Conservation (phyloP, 371 early-diverging fungal species). For the Actinomortierella ambigua region DNA sequence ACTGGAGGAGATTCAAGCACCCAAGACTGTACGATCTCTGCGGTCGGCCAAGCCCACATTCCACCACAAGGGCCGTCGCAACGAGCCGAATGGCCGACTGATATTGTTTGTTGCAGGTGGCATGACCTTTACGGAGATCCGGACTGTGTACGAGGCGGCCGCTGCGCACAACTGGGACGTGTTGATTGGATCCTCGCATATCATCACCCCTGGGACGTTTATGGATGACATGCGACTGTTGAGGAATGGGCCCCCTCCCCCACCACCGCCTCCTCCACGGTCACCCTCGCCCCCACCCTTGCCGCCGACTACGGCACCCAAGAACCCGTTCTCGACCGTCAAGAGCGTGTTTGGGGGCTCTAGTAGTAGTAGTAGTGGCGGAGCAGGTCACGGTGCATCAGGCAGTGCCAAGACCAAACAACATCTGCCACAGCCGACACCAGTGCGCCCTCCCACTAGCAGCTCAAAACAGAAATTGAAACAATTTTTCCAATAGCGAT, state of each 20-base stretch:
- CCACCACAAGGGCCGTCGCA: slow-evolving; percentile 47
- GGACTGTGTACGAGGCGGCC: slow-evolving; percentile 84
- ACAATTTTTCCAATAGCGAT: too few relatives aligned
- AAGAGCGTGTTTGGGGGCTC: slow-evolving; percentile 35
- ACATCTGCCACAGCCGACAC: too few relatives aligned
- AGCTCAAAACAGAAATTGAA: too few relatives aligned
- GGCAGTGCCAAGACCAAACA: too few relatives aligned
- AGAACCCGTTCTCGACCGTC: slow-evolving; percentile 23
- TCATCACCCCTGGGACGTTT: slow-evolving; percentile 81
- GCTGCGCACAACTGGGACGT: slow-evolving; percentile 77
- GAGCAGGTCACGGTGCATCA: too few relatives aligned
- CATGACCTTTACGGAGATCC: slow-evolving; percentile 89
- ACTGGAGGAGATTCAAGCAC: slow-evolving; percentile 41
- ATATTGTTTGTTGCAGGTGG: slow-evolving; percentile 92
- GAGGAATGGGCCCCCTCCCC: slow-evolving; percentile 37
- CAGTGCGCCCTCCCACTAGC: too few relatives aligned
- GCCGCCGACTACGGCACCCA: slow-evolving; percentile 1
- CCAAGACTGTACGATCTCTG: slow-evolving; percentile 44
- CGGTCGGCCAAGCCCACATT: slow-evolving; percentile 45
- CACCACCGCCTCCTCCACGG: slow-evolving; percentile 44
- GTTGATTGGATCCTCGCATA: slow-evolving; percentile 83
- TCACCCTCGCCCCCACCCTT: slow-evolving; percentile 42
- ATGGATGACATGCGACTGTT: slow-evolving; percentile 67
- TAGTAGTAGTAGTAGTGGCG: not conserved
- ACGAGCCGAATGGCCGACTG: slow-evolving; percentile 42